Conservation (phyloP, 495 filamentous ascomycete species). For the Penicillium coprophilum region DNA sequence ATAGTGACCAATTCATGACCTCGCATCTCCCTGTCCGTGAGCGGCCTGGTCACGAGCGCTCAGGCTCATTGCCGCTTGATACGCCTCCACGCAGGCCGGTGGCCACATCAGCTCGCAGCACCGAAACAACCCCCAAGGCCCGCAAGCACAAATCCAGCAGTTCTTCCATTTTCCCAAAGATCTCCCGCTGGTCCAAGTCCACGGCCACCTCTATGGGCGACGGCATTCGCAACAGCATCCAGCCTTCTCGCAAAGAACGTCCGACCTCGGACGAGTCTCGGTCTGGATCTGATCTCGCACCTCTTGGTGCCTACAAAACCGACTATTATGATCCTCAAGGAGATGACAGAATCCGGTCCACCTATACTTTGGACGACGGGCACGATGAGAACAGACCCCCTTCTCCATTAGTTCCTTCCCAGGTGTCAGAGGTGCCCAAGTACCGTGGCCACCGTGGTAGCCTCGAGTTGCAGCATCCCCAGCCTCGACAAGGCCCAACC, state of each 20-base stretch:
- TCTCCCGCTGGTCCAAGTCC: slow-evolving; percentile 96
- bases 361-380: slow-evolving; percentile 56
- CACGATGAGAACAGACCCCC: slow-evolving; percentile 54
- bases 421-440: slow-evolving; percentile 79
- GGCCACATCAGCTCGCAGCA: slow-evolving; percentile 58
- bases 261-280: slow-evolving; percentile 60
- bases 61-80: slow-evolving; percentile 63
- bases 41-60: slow-evolving; percentile 46
- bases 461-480: slow-evolving; percentile 84
- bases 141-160: slow-evolving; percentile 89
- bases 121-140: slow-evolving; percentile 73
- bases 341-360: slow-evolving; percentile 70
- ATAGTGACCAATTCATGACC: slow-evolving; percentile 52
- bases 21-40: slow-evolving; percentile 38
- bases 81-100: slow-evolving; percentile 68
- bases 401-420: slow-evolving; percentile 61
- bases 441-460: slow-evolving; percentile 90
- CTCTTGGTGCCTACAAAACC: slow-evolving; percentile 55
- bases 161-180: slow-evolving; percentile 88
- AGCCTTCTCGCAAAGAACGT: slow-evolving; percentile 48
- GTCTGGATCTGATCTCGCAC: slow-evolving; percentile 67
- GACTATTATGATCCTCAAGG: slow-evolving; percentile 64
- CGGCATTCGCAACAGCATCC: slow-evolving; percentile 52
- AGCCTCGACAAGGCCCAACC: slow-evolving; percentile 80
- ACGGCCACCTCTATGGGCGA: slow-evolving; percentile 75